Evolutionary conservation across 148 eudicot species (phyloP).

Genomic region (Rhododendron molle): DNA sequence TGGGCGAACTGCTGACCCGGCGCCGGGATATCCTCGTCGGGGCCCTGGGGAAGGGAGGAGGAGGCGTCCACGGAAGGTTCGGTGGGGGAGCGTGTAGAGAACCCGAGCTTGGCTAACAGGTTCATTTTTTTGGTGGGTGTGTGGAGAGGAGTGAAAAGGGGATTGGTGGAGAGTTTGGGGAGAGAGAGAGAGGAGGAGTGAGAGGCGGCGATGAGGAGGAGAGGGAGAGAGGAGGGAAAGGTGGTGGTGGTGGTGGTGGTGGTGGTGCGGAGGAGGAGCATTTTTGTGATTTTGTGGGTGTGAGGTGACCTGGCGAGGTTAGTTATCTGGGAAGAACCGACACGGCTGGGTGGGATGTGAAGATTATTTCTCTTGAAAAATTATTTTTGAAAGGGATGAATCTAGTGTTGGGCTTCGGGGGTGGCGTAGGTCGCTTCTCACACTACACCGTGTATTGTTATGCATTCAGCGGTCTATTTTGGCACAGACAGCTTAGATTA

Average conservation of each 20-base stretch:
- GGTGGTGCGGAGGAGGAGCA: constrained; percentile 17
- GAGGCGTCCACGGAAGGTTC: constrained; percentile 23
- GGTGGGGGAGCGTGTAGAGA: constrained; percentile 31
- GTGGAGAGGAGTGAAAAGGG: constrained; percentile 1
- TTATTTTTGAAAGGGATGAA: too few relatives aligned
- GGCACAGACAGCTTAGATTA: too few relatives aligned
- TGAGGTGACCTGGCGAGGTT: not conserved
- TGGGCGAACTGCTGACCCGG: constrained; percentile 44
- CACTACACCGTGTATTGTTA: too few relatives aligned
- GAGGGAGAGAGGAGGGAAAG: not conserved
- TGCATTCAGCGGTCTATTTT: too few relatives aligned
- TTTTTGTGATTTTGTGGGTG: not conserved
- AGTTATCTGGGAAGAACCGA: not conserved
- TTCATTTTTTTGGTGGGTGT: constrained; percentile 26
- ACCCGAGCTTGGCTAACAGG: constrained; percentile 35
- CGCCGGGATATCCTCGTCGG: constrained; percentile 43
- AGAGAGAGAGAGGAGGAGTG: constrained; percentile 5
- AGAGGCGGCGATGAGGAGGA: constrained; percentile 3
- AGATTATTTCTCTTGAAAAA: not conserved
- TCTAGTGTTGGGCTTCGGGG: too few relatives aligned
- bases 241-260: not conserved
- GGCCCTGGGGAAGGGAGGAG: constrained; percentile 22
- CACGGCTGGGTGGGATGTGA: too few relatives aligned
- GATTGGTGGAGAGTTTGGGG: constrained; percentile 8
- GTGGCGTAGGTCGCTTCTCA: too few relatives aligned